Base-by-base conservation (phyloP, 2,329 filamentous ascomycete species). In the Fusarium sp. region DNA sequence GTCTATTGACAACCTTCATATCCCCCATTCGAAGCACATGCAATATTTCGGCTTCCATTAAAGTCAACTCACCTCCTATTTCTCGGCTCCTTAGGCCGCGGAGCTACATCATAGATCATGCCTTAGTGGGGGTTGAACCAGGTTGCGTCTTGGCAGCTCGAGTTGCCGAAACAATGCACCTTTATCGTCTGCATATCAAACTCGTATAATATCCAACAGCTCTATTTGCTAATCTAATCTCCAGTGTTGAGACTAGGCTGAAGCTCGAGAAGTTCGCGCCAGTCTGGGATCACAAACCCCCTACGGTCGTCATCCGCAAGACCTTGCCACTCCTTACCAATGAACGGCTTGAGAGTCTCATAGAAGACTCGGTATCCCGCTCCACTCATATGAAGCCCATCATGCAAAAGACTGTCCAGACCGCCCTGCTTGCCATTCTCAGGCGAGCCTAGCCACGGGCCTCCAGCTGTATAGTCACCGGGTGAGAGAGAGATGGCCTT, bases 401-500 rank as follows among this genome's bases (percentile, higher is more conserved):
- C 85, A 4, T 82, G 79, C n/a, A 88, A 73, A 53, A 87, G 78
- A 34, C 76, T 68, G 54, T 82, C 78, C 36, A 88, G 74, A 29
- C 81, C 81, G 15, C 84, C 84, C 44, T 78, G 77, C 65, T 80
- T 76, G 24, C 83, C 82, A 53, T 79, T 78, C 63, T 79, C 77
- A 2, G 77, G 79, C 25, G 83, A 81, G 3, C 85, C 84, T 29
- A 86, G 78, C 69, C 76, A 75, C 13, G 79, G 77, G 7, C 79
- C 79, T 6, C 76, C 79, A 41, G 75, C 77, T 40, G 85, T 78
- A 50, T 87, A 82, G 71, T 88, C 89, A 44, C 82, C 77, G 67
- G 73, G 85, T 73, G 76, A 85, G 76, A 76, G 85, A 73, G 74
- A 83, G 74, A 76, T 85, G 79, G 75, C 93, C 83, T 85, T 81